Percentiles rank a stretch among this genome's conserved stretches.
Conservation (phyloP, 2,329 filamentous ascomycete species). For the Harringtonia lauricola region DNA sequence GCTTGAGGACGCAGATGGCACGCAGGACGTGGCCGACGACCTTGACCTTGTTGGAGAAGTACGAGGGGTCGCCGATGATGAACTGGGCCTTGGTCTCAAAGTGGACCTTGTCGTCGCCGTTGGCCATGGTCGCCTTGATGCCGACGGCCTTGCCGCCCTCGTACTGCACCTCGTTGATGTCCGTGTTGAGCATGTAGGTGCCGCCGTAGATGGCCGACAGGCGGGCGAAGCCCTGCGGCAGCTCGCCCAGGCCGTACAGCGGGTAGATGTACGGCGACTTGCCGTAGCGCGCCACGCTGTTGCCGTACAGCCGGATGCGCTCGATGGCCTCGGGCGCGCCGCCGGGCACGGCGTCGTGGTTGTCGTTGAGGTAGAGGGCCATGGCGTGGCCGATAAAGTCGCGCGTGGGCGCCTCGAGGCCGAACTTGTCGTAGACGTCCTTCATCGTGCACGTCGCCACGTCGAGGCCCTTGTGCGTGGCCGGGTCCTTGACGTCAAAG, state of each 20-base stretch:
- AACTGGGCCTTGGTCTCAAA: constrained; percentile 95
- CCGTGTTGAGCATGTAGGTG: constrained; percentile 98
- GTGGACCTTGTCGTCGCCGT: constrained; percentile 74
- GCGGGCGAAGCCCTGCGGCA: constrained; percentile 94
- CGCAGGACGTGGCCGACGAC: constrained; percentile 84
- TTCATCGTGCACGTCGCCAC: constrained; percentile 77
- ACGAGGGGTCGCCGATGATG: constrained; percentile 91
- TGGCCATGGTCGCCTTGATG: constrained; percentile 95
- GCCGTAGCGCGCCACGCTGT: constrained; percentile 94
- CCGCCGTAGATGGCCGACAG: constrained; percentile 97
- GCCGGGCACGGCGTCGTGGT: constrained; percentile 66
- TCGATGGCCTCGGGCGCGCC: constrained; percentile 75
- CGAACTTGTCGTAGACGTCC: constrained; percentile 98
- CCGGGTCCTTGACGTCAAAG: constrained; percentile 71
- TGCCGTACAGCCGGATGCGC: constrained; percentile 91
- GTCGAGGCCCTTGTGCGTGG: constrained; percentile 83
- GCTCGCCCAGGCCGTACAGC: constrained; percentile 90
- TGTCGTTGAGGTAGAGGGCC: constrained; percentile 87
- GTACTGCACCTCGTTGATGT: constrained; percentile 80
- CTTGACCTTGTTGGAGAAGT: constrained; percentile 85
- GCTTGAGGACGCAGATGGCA: constrained; percentile 94
- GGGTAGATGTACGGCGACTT: constrained; percentile 99
- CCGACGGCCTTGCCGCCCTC: constrained; percentile 78
- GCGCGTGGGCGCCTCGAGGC: constrained; percentile 75
- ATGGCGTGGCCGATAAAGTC: constrained; percentile 98